These are phyloP conservation scores for Myrmaecium sp. DNA, from an alignment of 2,329 filamentous ascomycete genomes.

Conservation along the genomic window DNA sequence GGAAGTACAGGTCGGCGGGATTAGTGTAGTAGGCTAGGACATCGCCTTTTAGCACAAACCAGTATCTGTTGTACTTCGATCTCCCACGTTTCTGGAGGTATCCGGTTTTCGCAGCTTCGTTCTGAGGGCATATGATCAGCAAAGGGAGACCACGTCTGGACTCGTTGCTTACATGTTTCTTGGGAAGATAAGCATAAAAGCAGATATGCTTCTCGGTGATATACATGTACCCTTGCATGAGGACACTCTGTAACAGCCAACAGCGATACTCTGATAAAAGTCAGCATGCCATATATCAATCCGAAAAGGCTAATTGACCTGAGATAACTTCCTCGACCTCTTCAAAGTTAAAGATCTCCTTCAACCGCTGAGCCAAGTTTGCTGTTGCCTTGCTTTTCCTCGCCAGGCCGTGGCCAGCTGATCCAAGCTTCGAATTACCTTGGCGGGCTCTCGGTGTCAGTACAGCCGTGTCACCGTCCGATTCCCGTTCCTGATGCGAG, in stretches of 20 bases:
- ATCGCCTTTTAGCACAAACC: constrained; percentile 85
- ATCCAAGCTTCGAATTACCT: background rate
- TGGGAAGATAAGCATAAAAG: constrained; percentile 94
- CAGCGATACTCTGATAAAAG: constrained; percentile 62
- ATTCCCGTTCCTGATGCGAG: background rate
- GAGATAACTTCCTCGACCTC: constrained; percentile 69
- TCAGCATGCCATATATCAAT: background rate
- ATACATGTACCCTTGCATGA: constrained; percentile 91
- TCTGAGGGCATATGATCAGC: constrained; percentile 9
- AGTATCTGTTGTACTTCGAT: constrained; percentile 79
- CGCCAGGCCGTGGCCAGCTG: constrained; percentile 30
- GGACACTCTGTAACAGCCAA: constrained; percentile 78
- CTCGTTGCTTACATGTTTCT: constrained; percentile 57
- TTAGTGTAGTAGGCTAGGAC: constrained; percentile 81
- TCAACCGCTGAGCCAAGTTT: constrained; percentile 49
- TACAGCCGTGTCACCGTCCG: background rate
- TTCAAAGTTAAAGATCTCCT: constrained; percentile 52
- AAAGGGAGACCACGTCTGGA: no score
- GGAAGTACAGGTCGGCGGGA: constrained; percentile 76
- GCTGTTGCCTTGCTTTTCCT: constrained; percentile 12
- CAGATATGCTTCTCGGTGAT: constrained; percentile 86
- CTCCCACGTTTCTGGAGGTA: constrained; percentile 78
- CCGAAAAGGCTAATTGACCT: constrained; percentile 27
- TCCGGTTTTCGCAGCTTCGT: constrained; percentile 59
- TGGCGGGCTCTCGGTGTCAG: background rate